phyloP scores from a whole-genome alignment of 768 basidiomycete genomes.

The Macrolepiota dolichaula region DNA sequence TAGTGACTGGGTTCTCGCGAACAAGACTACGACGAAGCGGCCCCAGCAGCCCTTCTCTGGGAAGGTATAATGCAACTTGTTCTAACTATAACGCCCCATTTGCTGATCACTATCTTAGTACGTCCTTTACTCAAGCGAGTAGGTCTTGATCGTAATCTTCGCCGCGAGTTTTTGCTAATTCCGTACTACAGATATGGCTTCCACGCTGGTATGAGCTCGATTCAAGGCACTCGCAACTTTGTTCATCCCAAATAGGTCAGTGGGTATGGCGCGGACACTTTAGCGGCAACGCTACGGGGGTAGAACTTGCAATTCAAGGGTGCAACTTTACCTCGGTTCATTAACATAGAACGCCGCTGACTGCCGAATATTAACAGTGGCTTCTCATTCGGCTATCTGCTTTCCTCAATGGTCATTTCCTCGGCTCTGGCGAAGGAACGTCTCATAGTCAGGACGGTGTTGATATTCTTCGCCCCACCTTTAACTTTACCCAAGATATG shows the following conservation, averaged over 20 bases:
- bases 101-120: background rate
- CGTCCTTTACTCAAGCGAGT: slow-evolving; percentile 8
- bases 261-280: slow-evolving; percentile 48
- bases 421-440: slow-evolving; percentile 38
- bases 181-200: background rate
- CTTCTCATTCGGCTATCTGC: slow-evolving; percentile 40
- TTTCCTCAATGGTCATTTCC: slow-evolving; percentile 39
- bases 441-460: slow-evolving; percentile 29
- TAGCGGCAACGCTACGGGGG: slow-evolving; percentile 35
- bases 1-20: slow-evolving; percentile 50
- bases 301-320: slow-evolving; percentile 39
- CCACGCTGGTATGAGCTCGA: slow-evolving; percentile 1
- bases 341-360: too few relatives aligned
- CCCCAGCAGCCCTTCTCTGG: slow-evolving; percentile 55
- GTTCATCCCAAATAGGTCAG: slow-evolving; percentile 20
- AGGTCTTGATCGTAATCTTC: background rate
- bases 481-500: slow-evolving; percentile 31
- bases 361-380: slow-evolving; percentile 22
- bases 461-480: slow-evolving; percentile 28
- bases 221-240: background rate
- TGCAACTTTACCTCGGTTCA: slow-evolving; percentile 4
- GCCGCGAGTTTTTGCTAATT: background rate
- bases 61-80: slow-evolving; percentile 35
- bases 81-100: background rate
- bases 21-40: slow-evolving; percentile 56